Base-by-base conservation (phyloP, 208 protist species). In the Trypanosoma brucei region DNA sequence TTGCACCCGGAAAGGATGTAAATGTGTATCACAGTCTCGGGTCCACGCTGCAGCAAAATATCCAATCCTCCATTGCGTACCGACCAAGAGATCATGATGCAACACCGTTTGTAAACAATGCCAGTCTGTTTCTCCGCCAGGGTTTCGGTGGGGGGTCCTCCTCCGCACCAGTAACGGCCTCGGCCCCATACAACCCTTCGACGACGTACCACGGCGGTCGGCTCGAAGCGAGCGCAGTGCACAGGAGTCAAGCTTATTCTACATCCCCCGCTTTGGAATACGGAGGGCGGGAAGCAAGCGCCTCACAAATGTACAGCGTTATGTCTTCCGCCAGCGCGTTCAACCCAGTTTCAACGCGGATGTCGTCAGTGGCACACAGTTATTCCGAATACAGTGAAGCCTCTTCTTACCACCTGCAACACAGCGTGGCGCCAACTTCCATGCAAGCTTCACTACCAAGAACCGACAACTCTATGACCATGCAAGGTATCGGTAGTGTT, bases 11-110 rank as follows among this genome's bases (percentile, higher is more conserved):
- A 22, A 84, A 82, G 48, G 76, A 83, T 31, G 81, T 76, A 35
- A 91, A 92, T 57, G 72, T 88, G 36, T 94, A 94, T 76, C 88
- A 94, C 78, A 74, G 78, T 39, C 65, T 81, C 33, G 72, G 75
- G 56, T 94, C 87, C 8, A 81, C 90, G 13, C 65, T 72, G 35
- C 70, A 60, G 39, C 72, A 62, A 33, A 58, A 76, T 59, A 40
- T 67, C 58, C 59, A 72, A 55, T 79, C 57, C 2, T 69, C 79
- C 0, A 68, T 71, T 38, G 53, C 60, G 48, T 70, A 67, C 55
- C 60, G 53, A 57, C 52, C 62, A n/a, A 70, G 65, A 52, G 69
- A 72, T 38, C 63, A 72, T 44, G 72, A 86, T 48, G 79, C 83
- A 34, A 87, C 86, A 59, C 84, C 86, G 45, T 72, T 86, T 35